Evolutionary conservation across 805 yeast genomes (phyloP).

Genomic region (Starmerella powellii): DNA sequence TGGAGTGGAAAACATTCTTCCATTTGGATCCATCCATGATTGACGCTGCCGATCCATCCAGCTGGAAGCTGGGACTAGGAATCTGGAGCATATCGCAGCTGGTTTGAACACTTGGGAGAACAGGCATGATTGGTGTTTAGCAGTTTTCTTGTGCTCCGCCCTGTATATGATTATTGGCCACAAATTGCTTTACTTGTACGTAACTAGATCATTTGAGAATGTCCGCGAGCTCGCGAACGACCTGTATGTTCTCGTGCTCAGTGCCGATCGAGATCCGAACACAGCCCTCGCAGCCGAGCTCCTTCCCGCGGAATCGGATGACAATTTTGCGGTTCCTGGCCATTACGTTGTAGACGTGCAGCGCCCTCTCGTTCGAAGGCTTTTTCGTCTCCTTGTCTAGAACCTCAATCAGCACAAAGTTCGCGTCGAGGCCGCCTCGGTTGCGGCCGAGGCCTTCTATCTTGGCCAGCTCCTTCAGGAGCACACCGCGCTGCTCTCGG

Average conservation of each 20-base stretch:
- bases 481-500: conserved; percentile 41
- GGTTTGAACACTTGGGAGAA: too few species aligned
- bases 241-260: conserved; percentile 48
- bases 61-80: conserved; percentile 9
- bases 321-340: conserved; percentile 71
- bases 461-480: conserved; percentile 43
- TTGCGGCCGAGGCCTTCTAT: conserved; percentile 57
- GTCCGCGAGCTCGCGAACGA: conserved; percentile 39
- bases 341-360: conserved; percentile 48
- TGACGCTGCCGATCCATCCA: neutral
- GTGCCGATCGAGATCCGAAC: conserved; percentile 84
- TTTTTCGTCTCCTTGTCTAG: conserved; percentile 43
- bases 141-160: too few species aligned
- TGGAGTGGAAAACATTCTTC: conserved; percentile 23
- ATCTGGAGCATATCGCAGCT: conserved; percentile 9
- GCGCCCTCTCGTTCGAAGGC: conserved; percentile 61
- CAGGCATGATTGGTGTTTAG: too few species aligned
- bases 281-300: conserved; percentile 79
- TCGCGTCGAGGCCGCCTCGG: conserved; percentile 79
- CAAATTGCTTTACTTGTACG: neutral
- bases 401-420: conserved; percentile 67
- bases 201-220: conserved; percentile 2
- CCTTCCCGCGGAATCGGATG: conserved; percentile 82
- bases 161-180: too few species aligned
- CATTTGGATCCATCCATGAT: conserved; percentile 11